These are phyloP conservation scores for Blastobotrys parvus DNA, from an alignment of 805 yeast species.

Conservation along the genomic window DNA sequence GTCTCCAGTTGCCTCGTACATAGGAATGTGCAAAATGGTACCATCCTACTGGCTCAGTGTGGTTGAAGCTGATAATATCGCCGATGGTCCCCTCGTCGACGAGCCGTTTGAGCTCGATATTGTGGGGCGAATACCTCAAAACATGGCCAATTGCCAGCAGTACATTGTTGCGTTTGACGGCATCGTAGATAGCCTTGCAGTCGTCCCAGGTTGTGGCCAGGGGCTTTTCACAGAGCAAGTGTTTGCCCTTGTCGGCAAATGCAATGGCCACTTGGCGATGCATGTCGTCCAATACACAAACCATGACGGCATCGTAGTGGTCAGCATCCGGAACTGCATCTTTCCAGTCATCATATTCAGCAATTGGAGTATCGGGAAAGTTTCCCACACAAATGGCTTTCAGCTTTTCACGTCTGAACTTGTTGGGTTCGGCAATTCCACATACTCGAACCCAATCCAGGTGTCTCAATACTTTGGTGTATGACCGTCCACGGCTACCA, in stretches of 20 bases:
- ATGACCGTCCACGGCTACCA: conserved; percentile 17
- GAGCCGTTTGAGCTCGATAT: conserved; percentile 16
- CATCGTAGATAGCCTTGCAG: conserved; percentile 17
- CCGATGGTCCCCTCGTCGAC: conserved; percentile 19
- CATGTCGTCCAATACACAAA: conserved; percentile 20
- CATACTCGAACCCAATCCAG: conserved; percentile 13
- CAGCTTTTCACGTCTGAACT: conserved; percentile 9
- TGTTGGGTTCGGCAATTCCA: conserved; percentile 16
- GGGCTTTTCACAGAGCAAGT: conserved; percentile 22
- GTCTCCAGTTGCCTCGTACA: conserved; percentile 24
- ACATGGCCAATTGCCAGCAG: conserved; percentile 23
- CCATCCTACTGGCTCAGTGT: conserved; percentile 24
- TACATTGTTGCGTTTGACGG: conserved; percentile 17
- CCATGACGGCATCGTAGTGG: conserved; percentile 18
- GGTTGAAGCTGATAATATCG: conserved; percentile 20
- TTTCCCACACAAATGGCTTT: not conserved
- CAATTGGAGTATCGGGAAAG: conserved; percentile 2
- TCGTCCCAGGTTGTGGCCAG: conserved; percentile 20
- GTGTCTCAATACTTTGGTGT: conserved; percentile 13
- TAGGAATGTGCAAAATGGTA: conserved; percentile 24
- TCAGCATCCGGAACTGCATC: conserved; percentile 15
- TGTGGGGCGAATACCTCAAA: conserved; percentile 22
- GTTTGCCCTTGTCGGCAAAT: conserved; percentile 19
- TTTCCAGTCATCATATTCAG: conserved; percentile 15
- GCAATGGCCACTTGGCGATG: conserved; percentile 22